Evolutionary conservation across 2,329 filamentous ascomycete genomes (phyloP), one percentile per base, ranked within the genome.

Genomic region (Chaetothyriales sp.): DNA sequence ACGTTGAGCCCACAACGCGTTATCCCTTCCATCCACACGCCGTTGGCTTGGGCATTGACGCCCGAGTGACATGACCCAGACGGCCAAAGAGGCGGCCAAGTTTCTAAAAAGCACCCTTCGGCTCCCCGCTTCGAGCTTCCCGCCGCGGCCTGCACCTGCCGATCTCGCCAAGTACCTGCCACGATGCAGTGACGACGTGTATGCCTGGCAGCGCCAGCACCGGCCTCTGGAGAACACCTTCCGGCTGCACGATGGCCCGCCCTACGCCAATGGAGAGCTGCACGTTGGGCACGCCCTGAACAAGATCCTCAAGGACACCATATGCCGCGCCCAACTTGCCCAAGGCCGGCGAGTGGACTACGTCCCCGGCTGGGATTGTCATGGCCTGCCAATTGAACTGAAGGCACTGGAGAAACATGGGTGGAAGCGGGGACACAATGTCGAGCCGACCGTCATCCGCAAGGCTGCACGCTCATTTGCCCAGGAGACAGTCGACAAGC

Each of bases 231-330:
- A 51, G 7, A 69, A 78, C 44, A 73, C 76, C 0, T 98, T 97
- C 59, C 73, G 89, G 1, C 74, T 98, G 7, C 92, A 97, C 65
- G 92, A 98, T 80, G 92, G 92, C 0, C 92, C 92, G 0, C 92
- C 92, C 0, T 98, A 97, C 66, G 92, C 92, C 57, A 98, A 98
- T 70, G 92, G 92, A 13, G 78, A 77, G 45, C 77, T 98, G 8
- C 92, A 98, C 64, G 81, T 94, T 55, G 92, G 92, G 2, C 92
- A 98, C 73, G 89, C 92, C 37, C 73, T 98, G 64, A 98, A 98
- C 70, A 98, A 98, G 71, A 84, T 97, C 60, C 75, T 95, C 54
- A 98, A 98, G 73, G 92, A 98, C 69, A 86, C 97, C 63, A 86
- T 94, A 56, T 76, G 89, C 60, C 80, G 92, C 43, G 81, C 84